A percentile compares a stretch with the other conserved stretches of the same genome.
These are phyloP conservation scores for Agrocybe chaxingu DNA, from an alignment of 768 basidiomycete genomes.

Conservation along the genomic window DNA sequence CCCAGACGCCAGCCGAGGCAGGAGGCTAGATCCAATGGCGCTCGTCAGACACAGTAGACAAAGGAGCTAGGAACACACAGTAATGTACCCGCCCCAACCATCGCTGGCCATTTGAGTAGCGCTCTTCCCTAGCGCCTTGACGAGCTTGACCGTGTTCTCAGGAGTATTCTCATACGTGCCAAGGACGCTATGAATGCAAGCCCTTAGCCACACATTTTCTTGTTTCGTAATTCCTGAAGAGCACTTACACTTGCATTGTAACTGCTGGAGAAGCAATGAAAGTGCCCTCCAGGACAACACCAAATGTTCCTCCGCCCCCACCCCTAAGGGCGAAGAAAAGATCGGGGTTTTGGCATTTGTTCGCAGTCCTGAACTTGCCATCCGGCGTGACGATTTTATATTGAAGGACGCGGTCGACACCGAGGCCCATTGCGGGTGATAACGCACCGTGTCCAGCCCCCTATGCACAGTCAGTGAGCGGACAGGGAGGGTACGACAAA, in stretches of 20 bases:
- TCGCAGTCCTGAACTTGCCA: slow-evolving; percentile 36
- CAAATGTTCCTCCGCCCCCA: slow-evolving; percentile 40
- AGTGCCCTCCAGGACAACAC: slow-evolving; percentile 27
- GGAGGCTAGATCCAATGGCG: neutral
- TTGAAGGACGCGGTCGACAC: slow-evolving; percentile 18
- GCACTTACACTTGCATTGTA: slow-evolving; percentile 14
- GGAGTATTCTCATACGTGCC: neutral
- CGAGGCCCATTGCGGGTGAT: slow-evolving; percentile 14
- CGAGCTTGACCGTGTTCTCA: neutral
- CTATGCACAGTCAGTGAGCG: neutral
- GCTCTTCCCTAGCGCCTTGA: neutral
- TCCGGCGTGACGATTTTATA: slow-evolving; percentile 40
- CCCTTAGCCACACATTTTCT: no score
- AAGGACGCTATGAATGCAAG: neutral
- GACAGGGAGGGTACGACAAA: neutral
- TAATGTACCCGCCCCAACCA: slow-evolving; percentile 41
- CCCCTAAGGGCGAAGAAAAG: slow-evolving; percentile 47
- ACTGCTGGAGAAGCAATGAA: slow-evolving; percentile 11
- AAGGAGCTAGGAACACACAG: neutral
- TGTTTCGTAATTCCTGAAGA: neutral
- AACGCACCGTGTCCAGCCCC: slow-evolving; percentile 16
- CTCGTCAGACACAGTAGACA: no score
- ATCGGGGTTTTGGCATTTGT: slow-evolving; percentile 38
- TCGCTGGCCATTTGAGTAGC: slow-evolving; percentile 35
- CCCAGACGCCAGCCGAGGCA: slow-evolving; percentile 1